Evolutionary conservation across 164 flowering plant species (phyloP), one percentile per base, ranked within the genome.

Genomic region (Cinnamomum chago): DNA sequence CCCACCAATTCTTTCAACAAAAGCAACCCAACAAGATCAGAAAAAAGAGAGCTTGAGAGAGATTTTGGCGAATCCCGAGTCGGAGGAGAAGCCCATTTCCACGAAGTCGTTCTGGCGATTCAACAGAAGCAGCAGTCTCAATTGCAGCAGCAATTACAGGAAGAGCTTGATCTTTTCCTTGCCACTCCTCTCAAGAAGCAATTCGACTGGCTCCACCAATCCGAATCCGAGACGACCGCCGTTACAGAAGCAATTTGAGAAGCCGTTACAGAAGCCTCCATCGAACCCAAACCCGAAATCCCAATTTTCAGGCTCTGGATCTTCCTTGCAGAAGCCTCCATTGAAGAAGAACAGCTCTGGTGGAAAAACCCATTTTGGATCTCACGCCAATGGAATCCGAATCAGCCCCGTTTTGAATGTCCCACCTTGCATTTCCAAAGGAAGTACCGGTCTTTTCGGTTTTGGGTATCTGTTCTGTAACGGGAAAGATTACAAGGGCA

Each of bases 31-130:
- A 62, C 79, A 75, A 12, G 71, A 70, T 65, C 65, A 82, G 18
- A 85, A 80, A 78, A 89, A 88, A 75, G 89, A 86, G 75, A 83
- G 81, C 50, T 73, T 88, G 65, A 88, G 86, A 70, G 96, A 93
- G 75, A 83, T 86, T 28, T 68, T 91, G 70, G 84, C 82, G 24
- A 78, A 73, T 66, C 52, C 52, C 25, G 90, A 87, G 10, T 74
- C 72, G 2, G 88, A 82, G 2, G 87, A 77, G 3, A 81, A 81
- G 23, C 47, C 70, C 65, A 76, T 85, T 0, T 1, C 75, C 7
- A 51, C 83, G 0, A 86, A 79, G 72, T 80, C 87, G 0, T 93
- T 92, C 76, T 92, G 97, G 95, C 81, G 89, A 70, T 94, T 92
- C 82, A 83, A 77, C 62, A 73, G 95, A 73, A 94, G 98, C 84